Percentiles rank a stretch among this genome's conserved stretches.
phyloP scores from a whole-genome alignment of 257 asterid genomes.

The Nicotiana knightiana region DNA sequence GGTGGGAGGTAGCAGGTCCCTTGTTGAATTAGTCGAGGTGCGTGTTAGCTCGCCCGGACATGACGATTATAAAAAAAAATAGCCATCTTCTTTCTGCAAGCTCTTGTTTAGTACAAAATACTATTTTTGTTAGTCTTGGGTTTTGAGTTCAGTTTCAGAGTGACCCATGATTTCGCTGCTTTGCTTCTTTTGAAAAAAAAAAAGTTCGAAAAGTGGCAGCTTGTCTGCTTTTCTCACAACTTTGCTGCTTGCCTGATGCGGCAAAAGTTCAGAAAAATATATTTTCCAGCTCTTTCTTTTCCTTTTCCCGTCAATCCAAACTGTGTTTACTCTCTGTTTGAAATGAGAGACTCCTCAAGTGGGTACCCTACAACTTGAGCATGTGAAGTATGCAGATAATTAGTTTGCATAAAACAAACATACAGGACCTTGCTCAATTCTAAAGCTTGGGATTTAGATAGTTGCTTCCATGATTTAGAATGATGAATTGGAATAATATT shows the following conservation, averaged over 20 bases:
- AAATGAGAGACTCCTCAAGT: slow-evolving; percentile 1
- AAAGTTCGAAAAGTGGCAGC: neutral
- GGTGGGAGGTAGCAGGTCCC: too few relatives aligned
- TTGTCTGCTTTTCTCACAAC: slow-evolving; percentile 1
- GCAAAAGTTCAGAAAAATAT: neutral
- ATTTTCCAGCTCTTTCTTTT: neutral
- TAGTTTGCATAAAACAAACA: neutral
- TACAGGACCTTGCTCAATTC: neutral
- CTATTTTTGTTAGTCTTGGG: neutral
- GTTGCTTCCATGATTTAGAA: neutral
- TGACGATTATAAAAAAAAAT: neutral
- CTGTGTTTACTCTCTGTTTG: neutral
- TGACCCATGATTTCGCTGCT: neutral
- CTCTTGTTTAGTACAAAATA: neutral
- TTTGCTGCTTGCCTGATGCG: slow-evolving; percentile 2
- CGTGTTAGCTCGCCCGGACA: too few relatives aligned
- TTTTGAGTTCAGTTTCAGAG: neutral
- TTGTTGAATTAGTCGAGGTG: too few relatives aligned
- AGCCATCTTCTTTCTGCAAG: neutral
- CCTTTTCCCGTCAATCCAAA: neutral
- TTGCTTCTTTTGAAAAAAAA: neutral
- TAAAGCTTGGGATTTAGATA: neutral
- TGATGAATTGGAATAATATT: neutral
- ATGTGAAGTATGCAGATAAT: neutral
- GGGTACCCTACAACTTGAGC: neutral